Conservation (phyloP, 306 rosid genomes). For the Pterocarpus santalinus region DNA sequence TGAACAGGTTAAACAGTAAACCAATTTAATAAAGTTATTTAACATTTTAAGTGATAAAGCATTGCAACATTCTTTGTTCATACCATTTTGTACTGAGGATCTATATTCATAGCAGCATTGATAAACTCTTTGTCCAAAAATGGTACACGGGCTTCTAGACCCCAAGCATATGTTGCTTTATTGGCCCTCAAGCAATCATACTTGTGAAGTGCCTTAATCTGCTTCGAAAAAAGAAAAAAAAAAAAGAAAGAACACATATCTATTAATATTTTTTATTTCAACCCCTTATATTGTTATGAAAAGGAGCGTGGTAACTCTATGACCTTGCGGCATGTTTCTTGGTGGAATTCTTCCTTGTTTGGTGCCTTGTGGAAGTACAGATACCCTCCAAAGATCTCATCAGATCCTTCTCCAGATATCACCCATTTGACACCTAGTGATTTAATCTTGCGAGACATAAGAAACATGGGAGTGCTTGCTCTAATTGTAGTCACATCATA, state of each 20-base stretch:
- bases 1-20: slow-evolving; percentile 46
- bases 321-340: slow-evolving; percentile 90
- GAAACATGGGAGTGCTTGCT: slow-evolving; percentile 92
- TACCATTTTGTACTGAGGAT: slow-evolving; percentile 81
- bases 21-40: background rate
- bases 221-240: background rate
- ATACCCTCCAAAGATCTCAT: slow-evolving; percentile 91
- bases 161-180: slow-evolving; percentile 87
- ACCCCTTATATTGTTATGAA: background rate
- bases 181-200: slow-evolving; percentile 92
- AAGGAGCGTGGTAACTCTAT: slow-evolving; percentile 18
- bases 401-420: slow-evolving; percentile 91
- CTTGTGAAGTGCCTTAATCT: slow-evolving; percentile 85
- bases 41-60: background rate
- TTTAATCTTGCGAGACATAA: slow-evolving; percentile 85
- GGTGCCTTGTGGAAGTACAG: slow-evolving; percentile 95
- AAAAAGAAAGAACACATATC: background rate
- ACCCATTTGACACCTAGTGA: slow-evolving; percentile 89
- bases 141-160: slow-evolving; percentile 90
- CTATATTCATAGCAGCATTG: slow-evolving; percentile 75
- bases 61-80: background rate
- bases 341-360: slow-evolving; percentile 86
- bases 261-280: background rate
- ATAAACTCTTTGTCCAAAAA: slow-evolving; percentile 84
- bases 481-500: slow-evolving; percentile 88